Base-by-base conservation (phyloP, 2,329 filamentous ascomycete species). In the Whalleya microplaca region DNA sequence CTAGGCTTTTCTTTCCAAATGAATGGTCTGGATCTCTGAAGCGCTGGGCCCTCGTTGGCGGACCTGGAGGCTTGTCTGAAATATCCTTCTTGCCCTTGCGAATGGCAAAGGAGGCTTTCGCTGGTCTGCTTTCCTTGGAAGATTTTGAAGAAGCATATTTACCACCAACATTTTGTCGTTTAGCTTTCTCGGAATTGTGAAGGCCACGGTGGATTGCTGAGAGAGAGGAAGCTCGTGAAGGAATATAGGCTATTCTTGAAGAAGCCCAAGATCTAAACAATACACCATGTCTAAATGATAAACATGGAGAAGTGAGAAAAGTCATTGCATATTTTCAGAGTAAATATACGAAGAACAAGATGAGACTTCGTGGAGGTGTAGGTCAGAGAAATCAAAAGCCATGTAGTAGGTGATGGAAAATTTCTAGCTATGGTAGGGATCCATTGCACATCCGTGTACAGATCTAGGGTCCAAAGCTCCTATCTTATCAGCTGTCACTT, bases 131-230 rank as follows among this genome's bases (percentile, higher is more conserved):
- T 40, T 73, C 21, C 8, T 47, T 64, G 32, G 62, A 58, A 18
- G 71, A 66, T 7, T 61, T 70, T 51, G 73, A 61, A n/a, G 69
- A 69, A 14, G 60, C 64, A 3, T 50, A 45, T 2, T 63, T 60
- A 46, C 68, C 68, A 12, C 71, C 71, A n/a, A n/a, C n/a, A n/a
- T n/a, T n/a, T 51, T 73, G 72, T 18, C 69, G 68, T 48, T 68
- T 63, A 37, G 68, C 66, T 52, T 71, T 72, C 54, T 75, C 62
- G 19, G 73, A 76, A 37, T 66, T 58, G 21, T 86, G 84, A 52
- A 91, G 78, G 14, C 89, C 89, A 45, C 82, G 79, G 62, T 86
- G 83, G 66, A 92, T 92, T 43, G 88, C 88, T 9, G 88, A 89
- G 57, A 91, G 79, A 42, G 85, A 87, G 20, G 82, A 81, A 67